Percentiles rank a stretch among this genome's conserved stretches.
phyloP scores from a whole-genome alignment of 352 stramenopile species.

The Phytophthora nicotianae region DNA sequence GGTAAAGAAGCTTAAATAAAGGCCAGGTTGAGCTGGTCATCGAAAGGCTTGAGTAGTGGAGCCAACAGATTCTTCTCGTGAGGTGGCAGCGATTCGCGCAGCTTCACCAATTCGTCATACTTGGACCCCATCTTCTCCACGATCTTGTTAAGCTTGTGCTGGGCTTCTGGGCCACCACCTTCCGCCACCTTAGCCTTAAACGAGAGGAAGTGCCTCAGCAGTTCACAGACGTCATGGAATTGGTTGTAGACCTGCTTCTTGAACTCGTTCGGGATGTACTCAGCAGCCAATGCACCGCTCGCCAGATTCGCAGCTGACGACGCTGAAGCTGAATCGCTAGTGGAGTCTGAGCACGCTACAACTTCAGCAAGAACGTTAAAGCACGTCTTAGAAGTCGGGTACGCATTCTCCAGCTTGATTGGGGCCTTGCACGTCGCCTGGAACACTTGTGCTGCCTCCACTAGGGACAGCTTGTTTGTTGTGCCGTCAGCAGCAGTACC shows the following conservation, averaged over 20 bases:
- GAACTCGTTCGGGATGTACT: slow-evolving; percentile 86
- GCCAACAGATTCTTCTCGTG: slow-evolving; percentile 86
- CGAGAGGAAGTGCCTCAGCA: slow-evolving; percentile 83
- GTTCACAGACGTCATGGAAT: slow-evolving; percentile 85
- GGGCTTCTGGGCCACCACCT: slow-evolving; percentile 54
- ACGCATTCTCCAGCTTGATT: slow-evolving; percentile 63
- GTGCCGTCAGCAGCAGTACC: slow-evolving; percentile 28
- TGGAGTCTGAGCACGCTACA: slow-evolving; percentile 64
- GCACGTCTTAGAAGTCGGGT: slow-evolving; percentile 53
- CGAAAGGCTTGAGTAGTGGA: slow-evolving; percentile 83
- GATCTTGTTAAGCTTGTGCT: slow-evolving; percentile 84
- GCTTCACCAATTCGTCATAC: slow-evolving; percentile 86
- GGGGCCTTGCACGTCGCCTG: slow-evolving; percentile 42
- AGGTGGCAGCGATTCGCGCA: slow-evolving; percentile 77
- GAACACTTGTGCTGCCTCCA: slow-evolving; percentile 52
- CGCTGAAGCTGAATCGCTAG: slow-evolving; percentile 55
- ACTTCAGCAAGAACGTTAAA: slow-evolving; percentile 70
- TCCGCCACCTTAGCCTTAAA: slow-evolving; percentile 78
- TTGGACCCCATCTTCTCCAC: slow-evolving; percentile 89
- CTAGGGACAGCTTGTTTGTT: slow-evolving; percentile 27
- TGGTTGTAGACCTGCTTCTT: slow-evolving; percentile 89
- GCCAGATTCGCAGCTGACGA: slow-evolving; percentile 56
- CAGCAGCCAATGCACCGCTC: slow-evolving; percentile 60
- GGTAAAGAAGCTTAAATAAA: slow-evolving; percentile 79
- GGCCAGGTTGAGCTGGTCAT: slow-evolving; percentile 87